Percentiles rank a stretch among this genome's conserved stretches.
phyloP scores from a whole-genome alignment of 345 rosid genomes.

The Clarkia xantiana region DNA sequence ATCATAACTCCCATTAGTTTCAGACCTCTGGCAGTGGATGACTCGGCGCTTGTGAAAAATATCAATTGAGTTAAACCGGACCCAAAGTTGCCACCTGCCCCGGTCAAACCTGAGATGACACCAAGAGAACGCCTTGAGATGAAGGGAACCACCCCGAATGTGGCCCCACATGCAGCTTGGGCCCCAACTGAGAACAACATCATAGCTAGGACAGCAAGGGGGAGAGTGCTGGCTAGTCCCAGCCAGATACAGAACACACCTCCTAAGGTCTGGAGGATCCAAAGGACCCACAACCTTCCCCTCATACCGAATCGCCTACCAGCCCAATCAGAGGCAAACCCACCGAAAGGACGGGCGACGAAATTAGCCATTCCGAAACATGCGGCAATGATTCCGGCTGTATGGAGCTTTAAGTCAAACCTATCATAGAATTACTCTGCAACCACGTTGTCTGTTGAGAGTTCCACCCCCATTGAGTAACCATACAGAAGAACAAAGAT shows the following conservation, averaged over 20 bases:
- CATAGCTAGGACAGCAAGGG: slow-evolving; percentile 53
- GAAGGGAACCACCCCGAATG: slow-evolving; percentile 66
- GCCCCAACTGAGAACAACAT: slow-evolving; percentile 64
- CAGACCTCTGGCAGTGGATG: slow-evolving; percentile 45
- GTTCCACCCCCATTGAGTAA: slow-evolving; percentile 80
- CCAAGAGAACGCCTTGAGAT: slow-evolving; percentile 63
- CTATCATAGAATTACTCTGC: slow-evolving; percentile 80
- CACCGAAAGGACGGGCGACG: slow-evolving; percentile 71
- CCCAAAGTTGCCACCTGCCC: slow-evolving; percentile 71
- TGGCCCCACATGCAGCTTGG: slow-evolving; percentile 85
- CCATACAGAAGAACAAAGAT: slow-evolving; percentile 76
- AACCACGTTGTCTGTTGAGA: slow-evolving; percentile 63
- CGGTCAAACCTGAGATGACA: slow-evolving; percentile 59
- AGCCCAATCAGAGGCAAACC: slow-evolving; percentile 47
- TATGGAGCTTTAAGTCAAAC: slow-evolving; percentile 52
- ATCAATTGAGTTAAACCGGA: slow-evolving; percentile 63
- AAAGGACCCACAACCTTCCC: slow-evolving; percentile 62
- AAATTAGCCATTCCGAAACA: slow-evolving; percentile 75
- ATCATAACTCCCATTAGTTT: slow-evolving; percentile 64
- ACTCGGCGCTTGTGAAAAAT: slow-evolving; percentile 41
- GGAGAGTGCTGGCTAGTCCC: slow-evolving; percentile 51
- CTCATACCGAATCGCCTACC: slow-evolving; percentile 60
- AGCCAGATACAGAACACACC: slow-evolving; percentile 69
- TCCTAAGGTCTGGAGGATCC: slow-evolving; percentile 66
- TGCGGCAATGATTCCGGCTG: slow-evolving; percentile 68